phyloP scores from a whole-genome alignment of 2,329 filamentous ascomycete genomes.

The Pseudogymnoascus sp. region DNA sequence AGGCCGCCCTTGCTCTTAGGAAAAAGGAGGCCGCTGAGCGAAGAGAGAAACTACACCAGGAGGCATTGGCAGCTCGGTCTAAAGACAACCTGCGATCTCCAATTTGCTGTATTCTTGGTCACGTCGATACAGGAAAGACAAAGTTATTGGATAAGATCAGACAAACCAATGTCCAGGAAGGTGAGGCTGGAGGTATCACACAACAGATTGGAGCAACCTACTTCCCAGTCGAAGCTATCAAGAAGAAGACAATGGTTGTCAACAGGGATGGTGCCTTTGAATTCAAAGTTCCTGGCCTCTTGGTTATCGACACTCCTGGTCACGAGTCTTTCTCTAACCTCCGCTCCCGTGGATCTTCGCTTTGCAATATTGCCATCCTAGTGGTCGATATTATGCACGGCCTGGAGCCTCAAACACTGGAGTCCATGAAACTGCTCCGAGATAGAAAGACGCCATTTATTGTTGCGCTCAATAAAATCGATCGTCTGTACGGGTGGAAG shows the following conservation, averaged over 20 bases:
- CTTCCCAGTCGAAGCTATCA: constrained; percentile 90
- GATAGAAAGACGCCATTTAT: constrained; percentile 97
- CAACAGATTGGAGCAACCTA: constrained; percentile 99
- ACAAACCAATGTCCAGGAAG: constrained; percentile 97
- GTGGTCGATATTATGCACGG: constrained; percentile 99
- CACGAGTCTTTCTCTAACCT: constrained; percentile 99
- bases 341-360: constrained; percentile 90
- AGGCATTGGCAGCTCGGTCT: constrained; percentile 82
- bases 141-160: constrained; percentile 97
- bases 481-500: constrained; percentile 98
- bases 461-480: constrained; percentile 98
- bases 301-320: constrained; percentile 96
- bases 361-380: constrained; percentile 98
- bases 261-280: constrained; percentile 87
- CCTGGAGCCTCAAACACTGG: constrained; percentile 90
- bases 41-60: constrained; percentile 83
- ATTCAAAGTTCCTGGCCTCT: constrained; percentile 93
- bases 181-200: constrained; percentile 98
- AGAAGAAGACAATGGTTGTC: constrained; percentile 87
- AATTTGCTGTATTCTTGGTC: constrained; percentile 98
- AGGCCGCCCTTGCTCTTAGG: constrained; percentile 65
- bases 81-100: constrained; percentile 93
- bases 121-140: constrained; percentile 99
- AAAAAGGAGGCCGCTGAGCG: constrained; percentile 87
- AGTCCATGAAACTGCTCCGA: constrained; percentile 90